Evolutionary conservation across 345 rosid species (phyloP).

Genomic region (Fremontodendron californicum): DNA sequence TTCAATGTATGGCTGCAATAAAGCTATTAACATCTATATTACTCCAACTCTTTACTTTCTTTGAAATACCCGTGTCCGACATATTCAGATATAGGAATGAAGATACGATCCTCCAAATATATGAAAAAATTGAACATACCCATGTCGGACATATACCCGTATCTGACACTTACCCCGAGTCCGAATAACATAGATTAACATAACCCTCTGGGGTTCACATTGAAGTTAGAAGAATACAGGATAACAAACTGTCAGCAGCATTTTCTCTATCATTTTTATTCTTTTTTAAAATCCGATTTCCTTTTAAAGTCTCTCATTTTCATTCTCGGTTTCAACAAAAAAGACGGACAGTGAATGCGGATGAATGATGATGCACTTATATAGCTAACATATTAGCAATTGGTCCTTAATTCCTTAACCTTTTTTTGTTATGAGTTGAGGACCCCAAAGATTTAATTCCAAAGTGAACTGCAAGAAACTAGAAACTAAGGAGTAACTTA

Average conservation of each 20-base stretch:
- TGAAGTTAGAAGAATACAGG: background rate
- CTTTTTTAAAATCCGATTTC: background rate
- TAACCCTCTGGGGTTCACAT: background rate
- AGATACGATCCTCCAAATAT: too few relatives aligned
- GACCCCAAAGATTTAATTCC: background rate
- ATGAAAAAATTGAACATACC: too few relatives aligned
- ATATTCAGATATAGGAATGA: too few relatives aligned
- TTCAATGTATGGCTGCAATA: background rate
- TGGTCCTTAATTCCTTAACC: background rate
- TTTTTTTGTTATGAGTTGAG: background rate
- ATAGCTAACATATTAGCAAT: background rate
- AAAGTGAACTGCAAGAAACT: background rate
- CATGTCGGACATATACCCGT: too few relatives aligned
- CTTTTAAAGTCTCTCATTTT: background rate
- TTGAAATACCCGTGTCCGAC: too few relatives aligned
- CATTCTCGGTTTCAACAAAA: background rate
- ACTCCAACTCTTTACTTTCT: too few relatives aligned
- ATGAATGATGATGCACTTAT: background rate
- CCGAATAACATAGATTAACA: too few relatives aligned
- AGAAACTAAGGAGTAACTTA: slow-evolving; percentile 27
- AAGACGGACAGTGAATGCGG: background rate
- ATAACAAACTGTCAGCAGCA: background rate
- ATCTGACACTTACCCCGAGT: too few relatives aligned
- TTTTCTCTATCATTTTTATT: background rate
- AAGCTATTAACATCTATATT: background rate